A percentile compares a stretch with the other conserved stretches of the same genome.
These are phyloP conservation scores for Hygrophoropsis aurantiaca DNA, from an alignment of 768 basidiomycete genomes.

Conservation along the genomic window DNA sequence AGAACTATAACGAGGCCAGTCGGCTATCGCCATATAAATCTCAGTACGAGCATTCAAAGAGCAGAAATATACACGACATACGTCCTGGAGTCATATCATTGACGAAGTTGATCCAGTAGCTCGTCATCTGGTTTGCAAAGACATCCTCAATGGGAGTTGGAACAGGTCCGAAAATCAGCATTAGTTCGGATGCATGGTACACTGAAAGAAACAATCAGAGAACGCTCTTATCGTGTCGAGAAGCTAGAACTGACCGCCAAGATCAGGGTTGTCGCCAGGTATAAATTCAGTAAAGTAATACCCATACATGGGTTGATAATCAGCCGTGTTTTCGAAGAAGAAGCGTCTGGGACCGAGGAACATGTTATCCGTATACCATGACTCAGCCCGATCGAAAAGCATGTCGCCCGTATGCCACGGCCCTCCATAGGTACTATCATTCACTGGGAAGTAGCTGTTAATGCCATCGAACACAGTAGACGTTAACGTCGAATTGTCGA, in stretches of 20 bases:
- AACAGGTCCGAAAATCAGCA: constrained; percentile 48
- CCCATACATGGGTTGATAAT: constrained; percentile 47
- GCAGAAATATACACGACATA: constrained; percentile 23
- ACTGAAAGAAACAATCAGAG: constrained; percentile 28
- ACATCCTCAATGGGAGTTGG: constrained; percentile 41
- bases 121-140: constrained; percentile 48
- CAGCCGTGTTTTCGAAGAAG: constrained; percentile 49
- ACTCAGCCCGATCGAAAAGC: constrained; percentile 52
- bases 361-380: constrained; percentile 63
- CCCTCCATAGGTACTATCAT: constrained; percentile 46
- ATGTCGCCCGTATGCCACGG: constrained; percentile 61
- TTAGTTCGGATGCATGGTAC: constrained; percentile 49
- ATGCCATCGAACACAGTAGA: constrained; percentile 40
- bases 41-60: not conserved
- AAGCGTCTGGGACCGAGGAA: constrained; percentile 50
- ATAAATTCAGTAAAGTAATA: constrained; percentile 60
- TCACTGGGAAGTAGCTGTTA: constrained; percentile 44
- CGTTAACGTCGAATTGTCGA: constrained; percentile 52
- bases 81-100: constrained; percentile 56
- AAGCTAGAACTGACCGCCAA: constrained; percentile 44
- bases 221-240: not conserved
- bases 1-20: constrained; percentile 46
- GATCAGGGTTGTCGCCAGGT: constrained; percentile 46
- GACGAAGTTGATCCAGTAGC: constrained; percentile 58
- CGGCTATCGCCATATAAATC: constrained; percentile 24